Evolutionary conservation across 768 basidiomycete genomes (phyloP), one percentile per base, ranked within the genome.

Genomic region (Pleurotus citrinopileatus): DNA sequence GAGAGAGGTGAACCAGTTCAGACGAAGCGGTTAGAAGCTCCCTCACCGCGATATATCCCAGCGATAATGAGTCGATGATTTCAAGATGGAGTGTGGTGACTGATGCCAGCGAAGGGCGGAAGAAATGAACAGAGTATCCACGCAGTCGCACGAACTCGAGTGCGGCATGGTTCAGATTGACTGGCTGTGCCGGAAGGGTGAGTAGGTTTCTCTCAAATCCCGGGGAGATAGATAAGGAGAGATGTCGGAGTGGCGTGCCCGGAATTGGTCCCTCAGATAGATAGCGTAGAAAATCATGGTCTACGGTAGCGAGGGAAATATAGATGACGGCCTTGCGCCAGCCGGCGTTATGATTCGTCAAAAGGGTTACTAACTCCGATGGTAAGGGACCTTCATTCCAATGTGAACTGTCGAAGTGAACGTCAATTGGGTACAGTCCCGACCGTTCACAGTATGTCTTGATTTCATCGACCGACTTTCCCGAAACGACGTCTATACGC

Each of bases 41-140:
- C 13, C 62, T 59, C 50, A 80, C 72, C 3, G 65, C 63, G 12
- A 58, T 52, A 58, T 72, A 75, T 4, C 59, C 59, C 5, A 79
- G 62, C 19, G 74, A 69, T 3, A 75, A 46, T 2, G 61, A 42
- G 9, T 62, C 64, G 1, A 72, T 76, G 44, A 77, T 72, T 48
- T 79, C 76, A 29, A 82, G 67, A 55, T 79, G 75, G 17, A 82
- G 69, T 0, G 70, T 74, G 22, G 66, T 71, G 3, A 78, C 59
- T 3, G 56, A 53, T 0, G 61, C 23, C 15, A 77, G 61, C 10
- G 67, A 70, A 3, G 76, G 75, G 1, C 64, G 67, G 53, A 76
- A 72, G 34, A 71, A 64, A 37, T 73, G 65, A 22, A 76, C 64
- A 0, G 77, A 75, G 8, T 77, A 57, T 7, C 77, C 78, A 3